Evolutionary conservation across 1,284 basidiomycete genomes (phyloP).

Genomic region (Sporisorium scitamineum): DNA sequence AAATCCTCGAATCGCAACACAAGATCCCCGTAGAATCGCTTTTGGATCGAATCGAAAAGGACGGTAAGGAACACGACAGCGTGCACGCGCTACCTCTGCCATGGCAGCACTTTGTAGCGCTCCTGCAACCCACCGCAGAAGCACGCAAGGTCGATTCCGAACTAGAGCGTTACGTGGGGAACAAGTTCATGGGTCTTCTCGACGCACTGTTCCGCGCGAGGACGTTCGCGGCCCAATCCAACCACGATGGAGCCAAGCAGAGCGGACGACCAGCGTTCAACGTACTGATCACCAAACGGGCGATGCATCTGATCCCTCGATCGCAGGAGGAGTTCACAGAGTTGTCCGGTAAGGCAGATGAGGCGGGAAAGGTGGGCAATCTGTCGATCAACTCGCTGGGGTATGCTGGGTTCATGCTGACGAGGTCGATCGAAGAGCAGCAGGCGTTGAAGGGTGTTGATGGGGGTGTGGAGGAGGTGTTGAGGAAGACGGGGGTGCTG

Average conservation of each 20-base stretch:
- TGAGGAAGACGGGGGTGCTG: slow-evolving; percentile 35
- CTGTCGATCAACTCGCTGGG: slow-evolving; percentile 61
- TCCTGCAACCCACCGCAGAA: slow-evolving; percentile 42
- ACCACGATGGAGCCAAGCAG: not conserved
- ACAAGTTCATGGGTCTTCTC: slow-evolving; percentile 58
- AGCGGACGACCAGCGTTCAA: slow-evolving; percentile 50
- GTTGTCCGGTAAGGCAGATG: slow-evolving; percentile 14
- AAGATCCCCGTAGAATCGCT: slow-evolving; percentile 61
- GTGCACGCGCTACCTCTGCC: slow-evolving; percentile 62
- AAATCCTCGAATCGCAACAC: slow-evolving; percentile 23
- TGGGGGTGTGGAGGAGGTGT: slow-evolving; percentile 43
- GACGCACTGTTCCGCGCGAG: slow-evolving; percentile 61
- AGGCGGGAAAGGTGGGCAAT: slow-evolving; percentile 40
- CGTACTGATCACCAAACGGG: slow-evolving; percentile 59
- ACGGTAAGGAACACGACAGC: slow-evolving; percentile 60
- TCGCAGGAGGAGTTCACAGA: slow-evolving; percentile 47
- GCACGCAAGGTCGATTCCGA: slow-evolving; percentile 7
- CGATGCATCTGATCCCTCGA: slow-evolving; percentile 66
- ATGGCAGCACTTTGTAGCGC: slow-evolving; percentile 66
- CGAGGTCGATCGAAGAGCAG: slow-evolving; percentile 50
- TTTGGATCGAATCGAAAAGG: slow-evolving; percentile 56
- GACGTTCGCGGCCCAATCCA: slow-evolving; percentile 30
- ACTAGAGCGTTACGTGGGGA: slow-evolving; percentile 55
- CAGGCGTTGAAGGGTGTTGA: slow-evolving; percentile 35
- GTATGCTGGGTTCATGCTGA: slow-evolving; percentile 64